Percentiles rank a stretch among this genome's conserved stretches.
Conservation (phyloP, 2,329 filamentous ascomycete species). For the Fusarium sp. region DNA sequence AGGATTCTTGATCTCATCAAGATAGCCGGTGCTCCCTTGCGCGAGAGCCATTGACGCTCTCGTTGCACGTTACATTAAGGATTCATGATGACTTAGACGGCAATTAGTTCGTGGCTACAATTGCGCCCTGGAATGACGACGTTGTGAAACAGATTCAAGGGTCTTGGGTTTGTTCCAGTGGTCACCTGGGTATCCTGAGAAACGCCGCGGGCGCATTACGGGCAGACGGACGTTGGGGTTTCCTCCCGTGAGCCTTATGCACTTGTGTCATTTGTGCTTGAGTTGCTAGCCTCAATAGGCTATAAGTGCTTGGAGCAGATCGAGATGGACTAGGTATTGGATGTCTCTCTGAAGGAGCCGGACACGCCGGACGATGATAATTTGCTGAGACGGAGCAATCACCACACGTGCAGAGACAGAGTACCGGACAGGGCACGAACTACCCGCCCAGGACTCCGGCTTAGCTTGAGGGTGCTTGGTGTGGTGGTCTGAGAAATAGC, state of each 20-base stretch:
- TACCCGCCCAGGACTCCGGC: conserved; percentile 11
- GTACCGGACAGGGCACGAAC: conserved; percentile 26
- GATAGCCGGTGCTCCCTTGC: neutral
- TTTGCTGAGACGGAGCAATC: conserved; percentile 16
- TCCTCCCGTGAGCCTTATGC: conserved; percentile 11
- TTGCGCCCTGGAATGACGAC: conserved; percentile 26
- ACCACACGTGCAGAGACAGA: conserved; percentile 36
- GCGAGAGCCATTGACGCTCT: neutral
- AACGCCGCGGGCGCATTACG: conserved; percentile 6
- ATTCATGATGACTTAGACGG: conserved; percentile 7
- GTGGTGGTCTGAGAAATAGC: conserved; percentile 29
- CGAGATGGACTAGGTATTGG: conserved; percentile 33
- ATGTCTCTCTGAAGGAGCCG: conserved; percentile 11
- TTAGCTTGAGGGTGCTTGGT: conserved; percentile 24
- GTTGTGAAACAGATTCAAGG: conserved; percentile 17
- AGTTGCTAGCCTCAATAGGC: conserved; percentile 30
- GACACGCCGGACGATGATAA: conserved; percentile 23
- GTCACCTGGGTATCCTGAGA: conserved; percentile 4
- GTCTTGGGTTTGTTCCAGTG: conserved; percentile 5
- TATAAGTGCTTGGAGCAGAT: conserved; percentile 20
- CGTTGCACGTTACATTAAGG: conserved; percentile 19
- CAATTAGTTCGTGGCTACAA: conserved; percentile 14
- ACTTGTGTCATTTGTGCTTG: conserved; percentile 31
- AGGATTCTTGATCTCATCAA: neutral
- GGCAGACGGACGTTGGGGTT: conserved; percentile 7